Conservation (phyloP, 202 grass and related monocot genomes). For the Zoysia matrella region DNA sequence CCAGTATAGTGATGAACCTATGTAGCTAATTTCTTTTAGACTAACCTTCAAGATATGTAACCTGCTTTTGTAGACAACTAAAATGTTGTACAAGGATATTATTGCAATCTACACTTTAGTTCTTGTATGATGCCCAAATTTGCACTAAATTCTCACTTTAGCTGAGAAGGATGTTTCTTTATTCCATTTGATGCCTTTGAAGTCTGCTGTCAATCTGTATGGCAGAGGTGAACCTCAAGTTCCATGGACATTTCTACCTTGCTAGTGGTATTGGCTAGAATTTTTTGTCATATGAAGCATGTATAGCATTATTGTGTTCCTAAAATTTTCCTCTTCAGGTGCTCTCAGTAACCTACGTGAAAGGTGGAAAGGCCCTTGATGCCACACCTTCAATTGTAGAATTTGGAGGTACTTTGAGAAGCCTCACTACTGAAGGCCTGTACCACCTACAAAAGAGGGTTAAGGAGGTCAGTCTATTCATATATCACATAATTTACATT, state of each 20-base stretch:
- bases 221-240: neutral
- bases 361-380: constrained; percentile 62
- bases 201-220: neutral
- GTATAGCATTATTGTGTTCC: constrained; percentile 8
- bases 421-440: constrained; percentile 85
- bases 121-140: neutral
- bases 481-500: neutral
- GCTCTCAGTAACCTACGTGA: constrained; percentile 77
- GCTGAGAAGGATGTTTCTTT: neutral
- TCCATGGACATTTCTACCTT: neutral
- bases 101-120: neutral
- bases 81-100: neutral
- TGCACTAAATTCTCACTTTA: neutral
- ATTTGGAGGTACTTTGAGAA: constrained; percentile 93
- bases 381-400: constrained; percentile 61
- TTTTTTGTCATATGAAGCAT: neutral
- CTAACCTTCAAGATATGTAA: neutral
- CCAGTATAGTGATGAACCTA: neutral
- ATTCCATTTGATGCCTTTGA: neutral
- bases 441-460: constrained; percentile 66
- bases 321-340: constrained; percentile 60
- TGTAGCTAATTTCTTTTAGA: neutral
- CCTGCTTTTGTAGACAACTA: neutral
- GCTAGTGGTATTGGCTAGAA: neutral
- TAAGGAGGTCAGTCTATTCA: constrained; percentile 61